Base-by-base conservation (phyloP, 202 grass and related monocot species). In the Elaeis oleifera region DNA sequence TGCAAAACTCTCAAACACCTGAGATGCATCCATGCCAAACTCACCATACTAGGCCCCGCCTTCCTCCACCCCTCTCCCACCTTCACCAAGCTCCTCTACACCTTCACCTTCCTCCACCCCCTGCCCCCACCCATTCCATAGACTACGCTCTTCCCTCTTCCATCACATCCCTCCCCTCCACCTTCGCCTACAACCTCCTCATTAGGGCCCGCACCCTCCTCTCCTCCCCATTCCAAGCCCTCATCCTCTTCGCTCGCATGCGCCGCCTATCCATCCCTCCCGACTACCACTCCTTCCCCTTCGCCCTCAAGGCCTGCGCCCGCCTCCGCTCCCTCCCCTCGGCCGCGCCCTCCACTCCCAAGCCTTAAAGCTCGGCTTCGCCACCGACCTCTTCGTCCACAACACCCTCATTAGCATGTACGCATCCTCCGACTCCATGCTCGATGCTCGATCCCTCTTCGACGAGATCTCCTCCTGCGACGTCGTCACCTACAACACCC, bases 381-480 rank as follows among this genome's bases (percentile, higher is more conserved):
- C 69, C 27, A 23, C 64, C 68, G 54, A 56, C 49, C 7, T 31
- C 59, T 68, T 71, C 76, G 69, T 80, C 36, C 56, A 56, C 64
- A 85, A 83, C 76, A 52, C 76, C n/a, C 32, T 90, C 59, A 69
- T 90, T 56, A 69, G 72, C 5, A 53, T 79, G 0, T 90, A 90
- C 58, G 60, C 53, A n/a, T 55, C 55, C 44, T 73, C 60, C 61
- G 57, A 31, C 52, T 59, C 73, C 14, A 66, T 74, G 7, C 60
- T 44, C 53, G 52, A 56, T 16, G 76, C 73, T 22, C 62, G 69
- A 60, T 59, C 32, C 17, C 53, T 86, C 72, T 78, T 90, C 70
- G 73, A 86, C 0, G 79, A 56, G 50, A 66, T 69, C 69, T 27
- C 18, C 0, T 27, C 26, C 14, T 64, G 65, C 0, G 70, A 86